These are phyloP conservation scores for Fusarium albosuccineum DNA, from an alignment of 2,329 filamentous ascomycete genomes.

Conservation along the genomic window DNA sequence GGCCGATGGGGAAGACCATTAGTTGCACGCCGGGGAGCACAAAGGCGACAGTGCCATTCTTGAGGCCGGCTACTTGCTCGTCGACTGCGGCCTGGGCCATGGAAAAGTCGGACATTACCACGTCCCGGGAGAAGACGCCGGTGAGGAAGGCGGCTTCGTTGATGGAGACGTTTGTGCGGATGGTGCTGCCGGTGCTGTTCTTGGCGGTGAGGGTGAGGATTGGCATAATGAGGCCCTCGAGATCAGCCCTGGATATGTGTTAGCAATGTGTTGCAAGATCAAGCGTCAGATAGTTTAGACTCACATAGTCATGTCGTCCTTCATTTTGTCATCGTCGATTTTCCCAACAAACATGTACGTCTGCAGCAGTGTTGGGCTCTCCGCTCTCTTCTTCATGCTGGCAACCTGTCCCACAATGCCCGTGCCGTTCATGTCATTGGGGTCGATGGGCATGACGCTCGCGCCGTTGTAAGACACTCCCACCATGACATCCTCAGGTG, in stretches of 20 bases:
- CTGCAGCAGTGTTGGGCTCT: constrained; percentile 64
- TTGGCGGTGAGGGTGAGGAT: constrained; percentile 74
- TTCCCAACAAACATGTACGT: constrained; percentile 77
- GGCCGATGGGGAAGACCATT: constrained; percentile 76
- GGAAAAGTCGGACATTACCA: constrained; percentile 64
- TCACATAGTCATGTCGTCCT: constrained; percentile 71
- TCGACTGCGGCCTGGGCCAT: constrained; percentile 65
- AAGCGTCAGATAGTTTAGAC: constrained; percentile 49
- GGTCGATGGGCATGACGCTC: constrained; percentile 48
- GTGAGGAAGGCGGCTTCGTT: constrained; percentile 79
- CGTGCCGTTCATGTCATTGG: constrained; percentile 43
- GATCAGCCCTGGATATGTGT: constrained; percentile 59
- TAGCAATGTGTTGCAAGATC: constrained; percentile 4
- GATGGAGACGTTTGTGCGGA: constrained; percentile 75
- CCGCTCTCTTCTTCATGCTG: constrained; percentile 36
- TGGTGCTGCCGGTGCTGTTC: constrained; percentile 61
- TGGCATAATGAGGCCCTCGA: constrained; percentile 76
- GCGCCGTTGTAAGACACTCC: constrained; percentile 68
- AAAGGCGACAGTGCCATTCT: constrained; percentile 71
- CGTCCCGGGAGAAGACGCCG: constrained; percentile 74
- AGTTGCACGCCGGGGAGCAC: constrained; percentile 77
- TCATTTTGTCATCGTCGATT: constrained; percentile 71
- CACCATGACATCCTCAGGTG: constrained; percentile 66
- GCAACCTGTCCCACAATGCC: constrained; percentile 40
- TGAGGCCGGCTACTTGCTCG: constrained; percentile 58